Percentiles rank a stretch among this genome's conserved stretches.
phyloP scores from a whole-genome alignment of 2,329 filamentous ascomycete genomes.

The Metarhizium robertsii region DNA sequence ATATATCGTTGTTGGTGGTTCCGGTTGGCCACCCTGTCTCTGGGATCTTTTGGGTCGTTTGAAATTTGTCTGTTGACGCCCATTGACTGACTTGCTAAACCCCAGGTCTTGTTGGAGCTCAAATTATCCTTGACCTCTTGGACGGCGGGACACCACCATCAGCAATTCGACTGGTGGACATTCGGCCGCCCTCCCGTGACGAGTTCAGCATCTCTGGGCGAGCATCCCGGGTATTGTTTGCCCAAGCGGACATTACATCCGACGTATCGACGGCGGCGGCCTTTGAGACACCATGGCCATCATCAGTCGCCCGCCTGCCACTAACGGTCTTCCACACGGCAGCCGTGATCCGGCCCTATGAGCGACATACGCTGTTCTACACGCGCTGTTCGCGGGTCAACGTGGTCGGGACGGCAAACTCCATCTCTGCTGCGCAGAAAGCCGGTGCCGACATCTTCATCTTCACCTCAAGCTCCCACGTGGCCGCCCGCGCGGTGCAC shows the following conservation, averaged over 20 bases:
- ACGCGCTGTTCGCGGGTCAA: conserved; percentile 38
- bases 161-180: conserved; percentile 45
- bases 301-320: conserved; percentile 29
- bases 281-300: conserved; percentile 38
- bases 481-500: conserved; percentile 29
- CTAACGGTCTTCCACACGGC: conserved; percentile 50
- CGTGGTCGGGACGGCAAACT: conserved; percentile 37
- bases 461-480: conserved; percentile 39
- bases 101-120: conserved; percentile 44
- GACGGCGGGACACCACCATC: conserved; percentile 39
- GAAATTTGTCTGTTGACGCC: neutral
- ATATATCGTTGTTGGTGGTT: conserved; percentile 37
- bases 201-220: conserved; percentile 27
- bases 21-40: conserved; percentile 25
- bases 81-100: neutral
- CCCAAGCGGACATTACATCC: conserved; percentile 41
- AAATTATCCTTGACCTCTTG: conserved; percentile 43
- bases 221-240: conserved; percentile 29
- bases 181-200: conserved; percentile 30
- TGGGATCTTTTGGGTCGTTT: neutral
- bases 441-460: conserved; percentile 41
- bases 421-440: conserved; percentile 35
- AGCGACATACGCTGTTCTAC: conserved; percentile 36
- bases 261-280: conserved; percentile 30
- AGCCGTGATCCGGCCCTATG: conserved; percentile 41